Conservation (phyloP, 108 stramenopile genomes). For the Conticribra weissflogii region DNA sequence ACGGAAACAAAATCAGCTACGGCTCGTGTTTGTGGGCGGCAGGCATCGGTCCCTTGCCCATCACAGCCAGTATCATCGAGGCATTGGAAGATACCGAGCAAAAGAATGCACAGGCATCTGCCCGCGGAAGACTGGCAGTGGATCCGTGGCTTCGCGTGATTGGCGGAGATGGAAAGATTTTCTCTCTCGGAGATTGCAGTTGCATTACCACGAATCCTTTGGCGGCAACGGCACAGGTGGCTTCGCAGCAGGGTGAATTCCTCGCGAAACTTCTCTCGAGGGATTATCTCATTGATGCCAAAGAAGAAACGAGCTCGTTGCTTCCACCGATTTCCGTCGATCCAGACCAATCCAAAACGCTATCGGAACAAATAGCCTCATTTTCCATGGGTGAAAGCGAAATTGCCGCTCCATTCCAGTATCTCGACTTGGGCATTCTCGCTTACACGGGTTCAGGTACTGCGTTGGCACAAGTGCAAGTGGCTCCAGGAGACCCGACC, state of each 20-base stretch:
- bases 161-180: conserved; percentile 78
- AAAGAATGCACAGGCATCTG: conserved; percentile 53
- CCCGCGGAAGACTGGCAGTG: conserved; percentile 85
- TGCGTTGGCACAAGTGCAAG: conserved; percentile 81
- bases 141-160: conserved; percentile 93
- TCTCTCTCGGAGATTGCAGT: conserved; percentile 92
- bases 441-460: conserved; percentile 92
- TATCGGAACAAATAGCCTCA: conserved; percentile 70
- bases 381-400: conserved; percentile 53
- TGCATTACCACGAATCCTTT: conserved; percentile 62
- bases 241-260: conserved; percentile 92
- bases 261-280: conserved; percentile 82
- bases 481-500: conserved; percentile 59
- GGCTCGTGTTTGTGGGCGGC: conserved; percentile 95
- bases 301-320: conserved; percentile 38
- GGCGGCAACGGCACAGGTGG: conserved; percentile 93
- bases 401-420: conserved; percentile 94
- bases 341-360: conserved; percentile 44
- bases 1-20: conserved; percentile 78
- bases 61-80: conserved; percentile 79
- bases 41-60: conserved; percentile 92
- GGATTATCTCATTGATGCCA: conserved; percentile 67
- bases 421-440: conserved; percentile 92
- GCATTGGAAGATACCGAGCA: conserved; percentile 65
- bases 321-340: conserved; percentile 56